Conservation (phyloP, 306 rosid genomes). For the Ormosia emarginata region DNA sequence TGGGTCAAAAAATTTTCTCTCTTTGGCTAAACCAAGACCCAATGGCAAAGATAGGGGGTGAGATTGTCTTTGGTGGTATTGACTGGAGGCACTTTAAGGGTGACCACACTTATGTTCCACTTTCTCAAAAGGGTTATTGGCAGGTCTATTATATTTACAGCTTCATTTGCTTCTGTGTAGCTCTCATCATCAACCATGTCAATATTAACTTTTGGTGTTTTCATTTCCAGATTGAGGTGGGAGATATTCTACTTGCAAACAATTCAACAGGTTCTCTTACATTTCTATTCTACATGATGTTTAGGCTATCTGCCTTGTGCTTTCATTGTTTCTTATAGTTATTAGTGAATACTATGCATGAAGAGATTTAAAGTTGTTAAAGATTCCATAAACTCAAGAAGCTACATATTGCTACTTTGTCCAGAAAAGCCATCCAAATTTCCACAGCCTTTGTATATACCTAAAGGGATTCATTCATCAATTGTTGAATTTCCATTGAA, state of each 20-base stretch:
- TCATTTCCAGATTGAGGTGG: slow-evolving; percentile 56
- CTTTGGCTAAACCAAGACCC: slow-evolving; percentile 42
- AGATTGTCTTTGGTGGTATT: slow-evolving; percentile 64
- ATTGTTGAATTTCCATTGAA: background rate
- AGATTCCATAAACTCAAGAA: background rate
- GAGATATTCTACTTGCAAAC: slow-evolving; percentile 58
- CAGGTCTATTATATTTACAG: slow-evolving; percentile 42
- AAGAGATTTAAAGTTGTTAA: background rate
- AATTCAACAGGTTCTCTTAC: slow-evolving; percentile 54
- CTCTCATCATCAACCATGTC: slow-evolving; percentile 18
- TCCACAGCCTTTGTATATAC: background rate
- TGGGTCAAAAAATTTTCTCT: slow-evolving; percentile 30
- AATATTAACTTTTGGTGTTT: slow-evolving; percentile 9
- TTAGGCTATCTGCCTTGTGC: background rate
- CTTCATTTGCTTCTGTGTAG: background rate
- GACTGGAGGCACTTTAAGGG: slow-evolving; percentile 63
- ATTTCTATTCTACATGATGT: background rate
- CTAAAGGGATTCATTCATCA: background rate
- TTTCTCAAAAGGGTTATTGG: slow-evolving; percentile 65
- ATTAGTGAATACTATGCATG: background rate
- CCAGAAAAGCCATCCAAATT: slow-evolving; percentile 12
- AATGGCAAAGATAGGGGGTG: slow-evolving; percentile 39
- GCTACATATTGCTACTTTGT: background rate
- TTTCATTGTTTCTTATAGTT: background rate
- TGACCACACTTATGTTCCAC: slow-evolving; percentile 60